Conservation (phyloP, 441 rosid species). For the Bruguiera hainesii region DNA sequence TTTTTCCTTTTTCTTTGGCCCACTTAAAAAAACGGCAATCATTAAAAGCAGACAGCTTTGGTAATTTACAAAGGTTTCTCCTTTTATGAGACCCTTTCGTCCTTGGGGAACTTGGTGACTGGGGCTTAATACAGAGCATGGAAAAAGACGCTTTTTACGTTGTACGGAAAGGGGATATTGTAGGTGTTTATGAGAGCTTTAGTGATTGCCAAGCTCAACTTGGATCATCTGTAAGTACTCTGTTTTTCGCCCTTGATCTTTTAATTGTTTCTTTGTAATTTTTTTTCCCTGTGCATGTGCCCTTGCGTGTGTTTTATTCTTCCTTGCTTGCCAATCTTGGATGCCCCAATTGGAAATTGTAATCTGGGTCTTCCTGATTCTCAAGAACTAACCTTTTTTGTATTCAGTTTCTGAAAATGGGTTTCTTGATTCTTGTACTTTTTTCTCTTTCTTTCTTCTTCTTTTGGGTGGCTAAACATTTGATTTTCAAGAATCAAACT, state of each 20-base stretch:
- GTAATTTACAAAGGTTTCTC: background rate
- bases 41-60: no score
- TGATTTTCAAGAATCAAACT: background rate
- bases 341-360: background rate
- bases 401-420: background rate
- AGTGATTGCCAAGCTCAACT: slow-evolving; percentile 74
- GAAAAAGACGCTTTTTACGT: slow-evolving; percentile 69
- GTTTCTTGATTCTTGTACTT: background rate
- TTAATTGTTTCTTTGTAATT: background rate
- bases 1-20: no score
- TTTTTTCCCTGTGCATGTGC: background rate
- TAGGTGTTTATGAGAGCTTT: slow-evolving; percentile 67
- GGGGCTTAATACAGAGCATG: slow-evolving; percentile 9
- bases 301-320: background rate
- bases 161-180: slow-evolving; percentile 77
- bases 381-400: background rate
- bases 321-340: background rate
- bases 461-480: background rate
- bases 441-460: background rate
- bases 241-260: background rate
- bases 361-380: background rate
- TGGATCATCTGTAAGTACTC: slow-evolving; percentile 50
- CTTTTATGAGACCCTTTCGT: background rate
- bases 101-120: background rate
- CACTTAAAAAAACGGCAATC: no score